A percentile compares a stretch with the other conserved stretches of the same genome.
These are phyloP conservation scores for Capsicum pubescens DNA, from an alignment of 257 asterid genomes.

Conservation along the genomic window DNA sequence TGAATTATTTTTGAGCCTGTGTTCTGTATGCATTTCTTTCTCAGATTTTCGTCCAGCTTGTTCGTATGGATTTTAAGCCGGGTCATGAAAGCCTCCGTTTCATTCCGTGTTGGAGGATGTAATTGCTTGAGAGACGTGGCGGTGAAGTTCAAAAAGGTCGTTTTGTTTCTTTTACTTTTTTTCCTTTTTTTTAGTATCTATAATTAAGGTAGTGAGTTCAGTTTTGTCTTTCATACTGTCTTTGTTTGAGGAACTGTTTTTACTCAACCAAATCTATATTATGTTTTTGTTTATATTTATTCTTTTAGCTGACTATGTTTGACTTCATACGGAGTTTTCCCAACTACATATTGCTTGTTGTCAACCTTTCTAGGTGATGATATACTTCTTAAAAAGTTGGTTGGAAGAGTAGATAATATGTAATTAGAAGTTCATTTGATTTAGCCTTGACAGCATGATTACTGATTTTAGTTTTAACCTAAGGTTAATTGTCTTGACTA, in stretches of 20 bases:
- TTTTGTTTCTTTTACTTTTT: neutral
- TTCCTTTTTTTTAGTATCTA: neutral
- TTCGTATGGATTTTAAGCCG: constrained; percentile 82
- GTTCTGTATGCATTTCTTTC: constrained; percentile 39
- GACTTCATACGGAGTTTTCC: neutral
- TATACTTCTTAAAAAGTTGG: neutral
- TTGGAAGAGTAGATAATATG: constrained; percentile 10
- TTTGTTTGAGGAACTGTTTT: neutral
- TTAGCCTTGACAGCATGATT: neutral
- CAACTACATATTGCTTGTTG: neutral
- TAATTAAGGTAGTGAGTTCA: neutral
- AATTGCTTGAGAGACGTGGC: constrained; percentile 87
- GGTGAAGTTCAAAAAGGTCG: constrained; percentile 84
- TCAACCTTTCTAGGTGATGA: neutral
- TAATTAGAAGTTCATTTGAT: constrained; percentile 8
- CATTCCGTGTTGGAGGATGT: constrained; percentile 88
- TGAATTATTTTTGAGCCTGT: constrained; percentile 15
- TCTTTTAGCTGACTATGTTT: neutral
- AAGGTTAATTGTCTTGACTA: neutral
- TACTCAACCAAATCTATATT: neutral
- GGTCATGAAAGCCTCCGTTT: constrained; percentile 77
- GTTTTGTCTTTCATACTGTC: neutral
- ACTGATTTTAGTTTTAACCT: neutral
- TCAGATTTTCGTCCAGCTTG: constrained; percentile 90
- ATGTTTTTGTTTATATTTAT: neutral